Conservation (phyloP, 1,284 basidiomycete genomes). For the Ceratobasidium sp. region DNA sequence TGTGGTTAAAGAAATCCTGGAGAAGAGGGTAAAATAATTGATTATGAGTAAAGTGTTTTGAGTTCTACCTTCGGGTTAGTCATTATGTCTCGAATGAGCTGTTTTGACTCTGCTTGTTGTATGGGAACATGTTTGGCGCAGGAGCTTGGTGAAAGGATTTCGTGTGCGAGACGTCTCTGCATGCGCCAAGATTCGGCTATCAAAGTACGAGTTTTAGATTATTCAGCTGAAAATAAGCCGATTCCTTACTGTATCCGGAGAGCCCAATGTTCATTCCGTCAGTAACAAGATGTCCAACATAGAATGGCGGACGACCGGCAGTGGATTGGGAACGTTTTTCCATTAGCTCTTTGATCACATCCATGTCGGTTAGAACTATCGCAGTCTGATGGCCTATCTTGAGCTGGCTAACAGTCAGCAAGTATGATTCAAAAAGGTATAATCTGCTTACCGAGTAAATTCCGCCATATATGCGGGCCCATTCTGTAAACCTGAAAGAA, state of each 20-base stretch:
- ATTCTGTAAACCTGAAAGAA: conserved; percentile 45
- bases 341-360: conserved; percentile 47
- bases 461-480: conserved; percentile 47
- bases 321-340: conserved; percentile 44
- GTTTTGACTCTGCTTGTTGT: conserved; percentile 50
- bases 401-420: conserved; percentile 39
- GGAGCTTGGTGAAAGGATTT: conserved; percentile 48
- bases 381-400: conserved; percentile 46
- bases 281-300: conserved; percentile 44
- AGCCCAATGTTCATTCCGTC: conserved; percentile 44
- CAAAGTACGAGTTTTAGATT: background rate
- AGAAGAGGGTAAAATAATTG: background rate
- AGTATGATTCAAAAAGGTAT: background rate
- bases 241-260: conserved; percentile 46
- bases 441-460: conserved; percentile 44
- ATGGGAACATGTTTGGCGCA: conserved; percentile 46
- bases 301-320: conserved; percentile 40
- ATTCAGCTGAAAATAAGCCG: background rate
- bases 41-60: background rate
- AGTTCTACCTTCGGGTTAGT: conserved; percentile 47
- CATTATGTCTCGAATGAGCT: conserved; percentile 49
- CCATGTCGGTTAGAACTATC: conserved; percentile 47
- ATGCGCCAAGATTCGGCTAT: conserved; percentile 48
- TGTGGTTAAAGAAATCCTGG: background rate
- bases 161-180: conserved; percentile 47